phyloP scores from a whole-genome alignment of 345 rosid genomes.

The Pseudoturritis turrita region DNA sequence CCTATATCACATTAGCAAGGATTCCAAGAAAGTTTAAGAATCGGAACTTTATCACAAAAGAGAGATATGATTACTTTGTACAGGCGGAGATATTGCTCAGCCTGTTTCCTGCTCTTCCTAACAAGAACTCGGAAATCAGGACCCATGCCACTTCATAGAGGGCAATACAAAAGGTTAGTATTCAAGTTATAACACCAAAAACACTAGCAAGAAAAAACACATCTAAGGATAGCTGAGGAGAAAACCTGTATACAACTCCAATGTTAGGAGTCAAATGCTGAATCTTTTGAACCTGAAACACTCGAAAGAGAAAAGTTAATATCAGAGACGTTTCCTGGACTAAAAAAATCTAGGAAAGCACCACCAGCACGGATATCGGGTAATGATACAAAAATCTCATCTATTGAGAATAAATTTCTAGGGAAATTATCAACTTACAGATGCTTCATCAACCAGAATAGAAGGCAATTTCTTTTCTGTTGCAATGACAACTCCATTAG shows the following conservation, averaged over 20 bases:
- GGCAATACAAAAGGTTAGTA: neutral
- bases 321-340: neutral
- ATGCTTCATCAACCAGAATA: constrained; percentile 85
- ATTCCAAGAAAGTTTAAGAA: neutral
- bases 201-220: neutral
- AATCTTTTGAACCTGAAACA: constrained; percentile 83
- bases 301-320: neutral
- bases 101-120: constrained; percentile 92
- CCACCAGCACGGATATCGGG: neutral
- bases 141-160: constrained; percentile 82
- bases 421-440: constrained; percentile 45
- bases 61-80: constrained; percentile 53
- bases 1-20: neutral
- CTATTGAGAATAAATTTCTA: no score
- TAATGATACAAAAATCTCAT: neutral
- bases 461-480: constrained; percentile 93
- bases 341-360: neutral
- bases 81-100: constrained; percentile 75
- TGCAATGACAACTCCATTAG: constrained; percentile 91
- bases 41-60: neutral
- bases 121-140: constrained; percentile 94
- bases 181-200: neutral
- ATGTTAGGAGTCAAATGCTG: constrained; percentile 84
- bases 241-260: constrained; percentile 95
- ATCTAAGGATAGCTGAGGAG: neutral